Base-by-base conservation (phyloP, 2,329 filamentous ascomycete species). In the Aspergillus sp. region DNA sequence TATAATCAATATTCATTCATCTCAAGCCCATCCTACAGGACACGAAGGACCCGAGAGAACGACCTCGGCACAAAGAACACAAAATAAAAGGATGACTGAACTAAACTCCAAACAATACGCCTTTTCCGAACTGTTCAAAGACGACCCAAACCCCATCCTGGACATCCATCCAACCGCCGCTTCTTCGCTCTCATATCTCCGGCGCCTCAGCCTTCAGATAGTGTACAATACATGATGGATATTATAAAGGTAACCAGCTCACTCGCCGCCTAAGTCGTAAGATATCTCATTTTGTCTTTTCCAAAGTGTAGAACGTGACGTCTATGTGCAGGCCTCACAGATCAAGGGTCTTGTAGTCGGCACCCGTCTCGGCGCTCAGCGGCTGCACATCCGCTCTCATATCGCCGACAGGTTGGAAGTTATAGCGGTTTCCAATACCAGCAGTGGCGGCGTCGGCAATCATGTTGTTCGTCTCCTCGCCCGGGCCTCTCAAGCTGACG, bases 341-440 rank as follows among this genome's bases (percentile, higher is more conserved):
- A 38, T 76, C 74, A 54, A 74, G 66, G 31, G 65, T 66, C 56
- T 74, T 76, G 62, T 68, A 75, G 50, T 76, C 73, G 29, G 67
- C 67, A 36, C 70, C 73, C n/a, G 60, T 56, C 44, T 71, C 68
- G 4, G 68, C 67, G 42, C 72, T 76, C 61, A 73, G 60, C n/a
- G 74, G 74, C 49, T 74, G 71, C 14, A 66, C 62, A 40, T 65
- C 65, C 19, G 61, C 59, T 17, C 66, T 63, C 14, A 59, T 47
- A 46, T 71, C 66, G 19, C 60, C 61, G 45, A 66, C 63, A 21
- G 66, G 63, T 54, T 74, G 72, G 63, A 77, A 77, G 49, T 67
- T 72, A 58, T 71, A 73, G 49, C 68, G 71, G 57, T 71, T 71
- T 13, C 67, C 71, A 25, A 71, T 65, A 6, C 70, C 71, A 3